Conservation (phyloP, 176 grass and related monocot genomes). For the Musa itinerans region DNA sequence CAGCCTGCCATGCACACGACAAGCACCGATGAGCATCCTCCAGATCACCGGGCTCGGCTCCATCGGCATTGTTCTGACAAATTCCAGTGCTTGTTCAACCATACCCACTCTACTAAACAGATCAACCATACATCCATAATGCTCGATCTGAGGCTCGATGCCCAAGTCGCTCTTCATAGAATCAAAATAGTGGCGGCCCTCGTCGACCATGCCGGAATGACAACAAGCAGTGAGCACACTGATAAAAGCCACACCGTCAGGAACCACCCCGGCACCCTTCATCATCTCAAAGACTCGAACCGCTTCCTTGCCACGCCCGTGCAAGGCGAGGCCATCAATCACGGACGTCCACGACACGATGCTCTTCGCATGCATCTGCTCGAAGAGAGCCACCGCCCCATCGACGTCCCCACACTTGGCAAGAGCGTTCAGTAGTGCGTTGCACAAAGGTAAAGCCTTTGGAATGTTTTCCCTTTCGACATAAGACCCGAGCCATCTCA, state of each 20-base stretch:
- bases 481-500: constrained; percentile 39
- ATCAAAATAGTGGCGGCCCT: constrained; percentile 44
- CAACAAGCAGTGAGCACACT: constrained; percentile 61
- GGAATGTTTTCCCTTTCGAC: constrained; percentile 31
- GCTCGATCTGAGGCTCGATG: constrained; percentile 62
- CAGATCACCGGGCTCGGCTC: constrained; percentile 59
- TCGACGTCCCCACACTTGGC: constrained; percentile 64
- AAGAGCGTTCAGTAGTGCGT: constrained; percentile 44
- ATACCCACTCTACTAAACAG: constrained; percentile 53
- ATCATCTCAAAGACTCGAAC: constrained; percentile 39
- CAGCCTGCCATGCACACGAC: constrained; percentile 46
- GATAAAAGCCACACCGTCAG: constrained; percentile 56
- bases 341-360: constrained; percentile 53
- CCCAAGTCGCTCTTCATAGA: constrained; percentile 36
- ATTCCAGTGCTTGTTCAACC: constrained; percentile 43
- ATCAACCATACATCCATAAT: constrained; percentile 70
- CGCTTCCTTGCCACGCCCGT: constrained; percentile 49
- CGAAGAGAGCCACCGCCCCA: constrained; percentile 34
- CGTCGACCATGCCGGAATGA: constrained; percentile 51
- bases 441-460: constrained; percentile 34
- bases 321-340: constrained; percentile 71
- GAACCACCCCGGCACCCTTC: constrained; percentile 27
- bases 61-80: constrained; percentile 44
- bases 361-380: constrained; percentile 39
- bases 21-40: constrained; percentile 43